Conservation (phyloP, 768 basidiomycete genomes). For the Xerocomus brunneocitrinus region DNA sequence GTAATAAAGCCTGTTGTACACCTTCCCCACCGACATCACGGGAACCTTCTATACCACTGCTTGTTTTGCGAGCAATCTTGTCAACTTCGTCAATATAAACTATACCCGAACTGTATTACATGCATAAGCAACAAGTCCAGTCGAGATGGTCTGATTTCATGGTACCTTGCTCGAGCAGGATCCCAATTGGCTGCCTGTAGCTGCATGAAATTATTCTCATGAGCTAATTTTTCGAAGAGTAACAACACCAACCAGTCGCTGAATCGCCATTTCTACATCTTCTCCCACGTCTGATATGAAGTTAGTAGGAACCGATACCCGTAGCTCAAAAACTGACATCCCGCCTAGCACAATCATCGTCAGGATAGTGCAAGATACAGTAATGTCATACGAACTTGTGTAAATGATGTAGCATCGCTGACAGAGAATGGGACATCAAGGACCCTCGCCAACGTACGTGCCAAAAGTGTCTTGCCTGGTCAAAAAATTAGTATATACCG, state of each 20-base stretch:
- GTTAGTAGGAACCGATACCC: constrained; percentile 4
- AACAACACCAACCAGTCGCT: constrained; percentile 57
- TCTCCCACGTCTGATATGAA: constrained; percentile 77
- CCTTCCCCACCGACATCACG: constrained; percentile 95
- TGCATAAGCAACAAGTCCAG: constrained; percentile 1
- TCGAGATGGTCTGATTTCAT: neutral
- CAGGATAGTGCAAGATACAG: constrained; percentile 1
- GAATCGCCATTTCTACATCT: constrained; percentile 90
- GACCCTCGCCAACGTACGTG: constrained; percentile 85
- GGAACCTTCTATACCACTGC: constrained; percentile 59
- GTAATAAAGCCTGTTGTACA: constrained; percentile 86
- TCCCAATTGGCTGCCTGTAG: constrained; percentile 91
- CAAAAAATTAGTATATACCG: constrained; percentile 1
- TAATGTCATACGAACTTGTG: constrained; percentile 53
- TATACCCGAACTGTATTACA: constrained; percentile 70
- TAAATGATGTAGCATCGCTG: constrained; percentile 91
- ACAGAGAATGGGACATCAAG: constrained; percentile 93
- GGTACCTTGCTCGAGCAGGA: constrained; percentile 74
- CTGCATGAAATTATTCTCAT: constrained; percentile 34
- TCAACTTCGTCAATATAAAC: constrained; percentile 97
- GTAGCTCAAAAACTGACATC: constrained; percentile 48
- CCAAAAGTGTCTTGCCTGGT: constrained; percentile 83
- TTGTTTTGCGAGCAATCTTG: constrained; percentile 72
- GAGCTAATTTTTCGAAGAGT: neutral
- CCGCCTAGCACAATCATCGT: constrained; percentile 44